Percentiles rank a stretch among this genome's conserved stretches.
phyloP scores from a whole-genome alignment of 2,329 filamentous ascomycete species.

The Aspergillus terreus region DNA sequence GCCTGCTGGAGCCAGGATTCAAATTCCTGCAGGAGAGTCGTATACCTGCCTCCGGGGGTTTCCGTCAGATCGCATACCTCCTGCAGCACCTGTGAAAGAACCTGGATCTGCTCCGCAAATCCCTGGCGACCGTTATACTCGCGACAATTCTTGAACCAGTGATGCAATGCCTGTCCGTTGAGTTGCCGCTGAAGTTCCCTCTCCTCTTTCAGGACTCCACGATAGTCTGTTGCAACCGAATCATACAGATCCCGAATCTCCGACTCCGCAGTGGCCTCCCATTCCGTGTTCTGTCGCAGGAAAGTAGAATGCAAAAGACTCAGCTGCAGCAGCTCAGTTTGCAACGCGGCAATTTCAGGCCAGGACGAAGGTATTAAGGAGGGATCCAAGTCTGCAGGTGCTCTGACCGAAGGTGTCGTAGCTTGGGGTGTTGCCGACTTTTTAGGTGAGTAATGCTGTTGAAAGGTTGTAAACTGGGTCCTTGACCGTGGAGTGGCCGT shows the following conservation, averaged over 20 bases:
- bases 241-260: slow-evolving; percentile 33
- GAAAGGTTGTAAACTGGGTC: slow-evolving; percentile 33
- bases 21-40: slow-evolving; percentile 26
- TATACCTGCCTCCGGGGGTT: slow-evolving; percentile 26
- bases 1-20: slow-evolving; percentile 35
- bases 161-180: slow-evolving; percentile 33
- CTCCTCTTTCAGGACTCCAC: slow-evolving; percentile 28
- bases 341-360: slow-evolving; percentile 34
- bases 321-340: slow-evolving; percentile 44
- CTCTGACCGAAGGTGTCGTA: slow-evolving; percentile 14
- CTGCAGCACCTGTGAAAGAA: slow-evolving; percentile 37
- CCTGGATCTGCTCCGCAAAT: slow-evolving; percentile 36
- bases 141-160: slow-evolving; percentile 31
- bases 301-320: slow-evolving; percentile 35
- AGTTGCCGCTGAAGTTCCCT: slow-evolving; percentile 27
- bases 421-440: slow-evolving; percentile 28
- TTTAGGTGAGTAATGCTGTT: slow-evolving; percentile 38
- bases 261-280: slow-evolving; percentile 28
- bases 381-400: slow-evolving; percentile 12
- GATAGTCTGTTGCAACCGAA: slow-evolving; percentile 33
- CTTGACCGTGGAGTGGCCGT: slow-evolving; percentile 20
- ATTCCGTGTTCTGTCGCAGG: slow-evolving; percentile 26
- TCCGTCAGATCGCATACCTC: slow-evolving; percentile 34
- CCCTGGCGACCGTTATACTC: slow-evolving; percentile 24
- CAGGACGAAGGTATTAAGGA: slow-evolving; percentile 26